phyloP scores from a whole-genome alignment of 768 basidiomycete species.

The Amanita muscaria region DNA sequence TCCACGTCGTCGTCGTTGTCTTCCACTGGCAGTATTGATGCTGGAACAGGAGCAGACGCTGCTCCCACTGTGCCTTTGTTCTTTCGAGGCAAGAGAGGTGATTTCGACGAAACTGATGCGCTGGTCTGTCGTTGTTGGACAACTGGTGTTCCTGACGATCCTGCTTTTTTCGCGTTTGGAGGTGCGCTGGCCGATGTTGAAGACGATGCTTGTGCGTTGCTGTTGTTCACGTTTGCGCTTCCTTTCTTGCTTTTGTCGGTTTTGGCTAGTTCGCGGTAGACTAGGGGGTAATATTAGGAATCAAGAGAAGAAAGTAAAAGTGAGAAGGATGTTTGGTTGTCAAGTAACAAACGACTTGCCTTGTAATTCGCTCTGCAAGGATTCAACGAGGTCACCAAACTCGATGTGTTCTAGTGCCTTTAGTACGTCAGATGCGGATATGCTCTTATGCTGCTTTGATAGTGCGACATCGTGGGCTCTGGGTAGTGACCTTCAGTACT shows the following conservation, averaged over 20 bases:
- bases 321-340: neutral
- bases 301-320: neutral
- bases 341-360: slow-evolving; percentile 28
- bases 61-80: slow-evolving; percentile 3
- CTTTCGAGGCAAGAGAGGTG: neutral
- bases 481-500: neutral
- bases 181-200: slow-evolving; percentile 14
- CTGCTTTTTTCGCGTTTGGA: slow-evolving; percentile 15
- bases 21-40: slow-evolving; percentile 9
- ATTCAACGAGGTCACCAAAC: slow-evolving; percentile 60
- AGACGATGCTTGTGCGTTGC: slow-evolving; percentile 11
- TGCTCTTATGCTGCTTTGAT: slow-evolving; percentile 81
- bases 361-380: slow-evolving; percentile 55
- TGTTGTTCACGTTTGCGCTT: slow-evolving; percentile 15
- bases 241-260: slow-evolving; percentile 46
- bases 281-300: slow-evolving; percentile 24
- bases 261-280: slow-evolving; percentile 57
- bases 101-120: slow-evolving; percentile 1
- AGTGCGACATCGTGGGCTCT: slow-evolving; percentile 86
- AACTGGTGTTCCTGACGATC: slow-evolving; percentile 6
- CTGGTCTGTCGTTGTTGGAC: slow-evolving; percentile 6
- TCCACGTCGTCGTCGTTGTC: slow-evolving; percentile 10
- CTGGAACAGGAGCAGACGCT: neutral
- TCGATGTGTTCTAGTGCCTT: slow-evolving; percentile 77
- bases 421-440: slow-evolving; percentile 84